Conservation (phyloP, 2,329 filamentous ascomycete species). For the Cercospora janseana region DNA sequence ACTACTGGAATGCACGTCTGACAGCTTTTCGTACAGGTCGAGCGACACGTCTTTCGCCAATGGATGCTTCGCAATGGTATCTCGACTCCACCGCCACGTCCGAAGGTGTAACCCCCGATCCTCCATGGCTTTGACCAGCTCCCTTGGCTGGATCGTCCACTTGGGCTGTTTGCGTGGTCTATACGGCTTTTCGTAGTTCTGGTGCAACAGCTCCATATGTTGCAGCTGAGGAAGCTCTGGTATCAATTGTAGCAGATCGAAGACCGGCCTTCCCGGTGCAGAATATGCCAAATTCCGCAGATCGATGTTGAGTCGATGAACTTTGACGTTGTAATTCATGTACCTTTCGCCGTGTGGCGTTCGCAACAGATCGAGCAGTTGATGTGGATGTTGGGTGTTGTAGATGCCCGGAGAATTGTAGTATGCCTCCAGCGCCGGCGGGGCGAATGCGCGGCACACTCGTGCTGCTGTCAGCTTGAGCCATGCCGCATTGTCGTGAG, state of each 20-base stretch:
- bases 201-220: constrained; percentile 70
- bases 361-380: constrained; percentile 34
- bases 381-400: constrained; percentile 33
- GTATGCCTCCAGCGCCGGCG: constrained; percentile 40
- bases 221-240: constrained; percentile 64
- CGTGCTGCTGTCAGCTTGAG: constrained; percentile 35
- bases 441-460: constrained; percentile 37
- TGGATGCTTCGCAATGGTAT: constrained; percentile 29
- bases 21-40: constrained; percentile 31
- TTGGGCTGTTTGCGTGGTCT: constrained; percentile 53
- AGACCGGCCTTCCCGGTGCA: constrained; percentile 53
- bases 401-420: constrained; percentile 36
- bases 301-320: constrained; percentile 68
- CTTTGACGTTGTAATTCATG: constrained; percentile 67
- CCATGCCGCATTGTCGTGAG: constrained; percentile 35
- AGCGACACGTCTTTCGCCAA: constrained; percentile 16
- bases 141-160: constrained; percentile 65
- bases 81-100: constrained; percentile 55
- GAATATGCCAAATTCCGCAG: constrained; percentile 58
- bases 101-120: constrained; percentile 48
- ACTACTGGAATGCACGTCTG: constrained; percentile 39
- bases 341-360: constrained; percentile 30
- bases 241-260: constrained; percentile 60
- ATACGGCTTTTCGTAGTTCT: constrained; percentile 66
- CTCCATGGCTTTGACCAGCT: constrained; percentile 64